Conservation (phyloP, 148 eudicot species). For the Suaeda aralocaspica region DNA sequence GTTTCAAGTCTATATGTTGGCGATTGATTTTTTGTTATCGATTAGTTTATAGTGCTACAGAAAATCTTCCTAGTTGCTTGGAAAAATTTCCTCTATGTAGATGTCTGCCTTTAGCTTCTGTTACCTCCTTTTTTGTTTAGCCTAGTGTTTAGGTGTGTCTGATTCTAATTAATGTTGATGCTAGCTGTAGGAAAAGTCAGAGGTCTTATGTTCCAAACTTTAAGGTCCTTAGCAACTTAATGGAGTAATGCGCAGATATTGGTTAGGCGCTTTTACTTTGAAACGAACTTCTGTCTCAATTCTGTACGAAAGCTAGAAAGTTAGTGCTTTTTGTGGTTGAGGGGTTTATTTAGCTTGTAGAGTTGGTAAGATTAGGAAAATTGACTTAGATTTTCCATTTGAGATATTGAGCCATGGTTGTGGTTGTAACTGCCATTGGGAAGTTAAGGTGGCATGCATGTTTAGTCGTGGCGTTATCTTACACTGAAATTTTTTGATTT, state of each 20-base stretch:
- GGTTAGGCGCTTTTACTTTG: too few relatives aligned
- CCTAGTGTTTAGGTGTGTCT: neutral
- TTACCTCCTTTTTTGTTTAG: neutral
- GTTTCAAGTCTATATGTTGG: neutral
- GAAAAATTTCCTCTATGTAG: neutral
- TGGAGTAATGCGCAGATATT: too few relatives aligned
- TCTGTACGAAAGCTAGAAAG: too few relatives aligned
- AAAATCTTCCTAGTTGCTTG: neutral
- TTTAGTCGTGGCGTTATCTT: slow-evolving; percentile 7
- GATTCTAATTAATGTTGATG: neutral
- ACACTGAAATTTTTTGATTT: slow-evolving; percentile 21
- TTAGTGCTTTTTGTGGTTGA: too few relatives aligned
- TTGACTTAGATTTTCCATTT: neutral
- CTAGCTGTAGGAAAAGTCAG: neutral
- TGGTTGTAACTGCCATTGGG: neutral
- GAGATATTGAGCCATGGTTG: neutral
- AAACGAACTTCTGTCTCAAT: too few relatives aligned
- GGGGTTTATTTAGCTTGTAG: neutral
- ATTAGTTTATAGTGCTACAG: neutral
- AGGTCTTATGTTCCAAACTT: neutral
- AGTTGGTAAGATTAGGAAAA: neutral
- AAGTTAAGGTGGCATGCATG: neutral
- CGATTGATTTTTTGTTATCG: neutral
- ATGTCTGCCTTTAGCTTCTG: neutral
- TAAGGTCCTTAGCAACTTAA: neutral